Base-by-base conservation (phyloP, 306 rosid genomes). In the Rosa multiflora region DNA sequence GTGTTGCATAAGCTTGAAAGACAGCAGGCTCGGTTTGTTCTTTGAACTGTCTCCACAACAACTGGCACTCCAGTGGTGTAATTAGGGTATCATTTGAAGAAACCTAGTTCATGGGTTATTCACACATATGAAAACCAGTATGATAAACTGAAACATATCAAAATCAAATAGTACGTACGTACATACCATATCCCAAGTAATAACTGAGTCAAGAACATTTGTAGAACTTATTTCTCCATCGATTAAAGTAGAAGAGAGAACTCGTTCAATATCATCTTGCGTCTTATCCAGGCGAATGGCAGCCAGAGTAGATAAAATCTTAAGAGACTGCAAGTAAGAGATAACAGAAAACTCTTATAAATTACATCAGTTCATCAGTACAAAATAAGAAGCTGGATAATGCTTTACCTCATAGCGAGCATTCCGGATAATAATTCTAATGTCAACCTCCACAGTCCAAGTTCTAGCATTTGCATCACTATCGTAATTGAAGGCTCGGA, bases 11-110 rank as follows among this genome's bases (percentile, higher is more conserved):
- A 32, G 37, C 37, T 32, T 32, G 37, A 32, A 32, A 2, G 37
- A 32, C 3, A 32, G 37, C 37, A 32, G 3, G 37, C 89, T 88
- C 91, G 1, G 97, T 93, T 78, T 89, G 91, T 35, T 86, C 69
- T 78, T 80, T 90, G 85, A 91, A 91, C 75, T 93, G 94, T 80
- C 93, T 86, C 98, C 98, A 93, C 86, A 91, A 82, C 77, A 88
- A 82, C 80, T 87, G 89, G 90, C 98, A 91, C 69, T 86, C 97
- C 73, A 87, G 89, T 18, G 98, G 98, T 56, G 93, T 78, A 67
- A 93, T 82, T 75, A 93, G 81, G 48, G 89, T 82, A 75, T 89
- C 85, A 78, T 72, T 76, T 43, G 87, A 83, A 46, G 91, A 66
- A 82, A 93, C 93, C 98, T 93, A 66, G 61, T 90, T 32, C 37